Evolutionary conservation across 2,329 filamentous ascomycete species (phyloP).

Genomic region (Trichoderma sp.): DNA sequence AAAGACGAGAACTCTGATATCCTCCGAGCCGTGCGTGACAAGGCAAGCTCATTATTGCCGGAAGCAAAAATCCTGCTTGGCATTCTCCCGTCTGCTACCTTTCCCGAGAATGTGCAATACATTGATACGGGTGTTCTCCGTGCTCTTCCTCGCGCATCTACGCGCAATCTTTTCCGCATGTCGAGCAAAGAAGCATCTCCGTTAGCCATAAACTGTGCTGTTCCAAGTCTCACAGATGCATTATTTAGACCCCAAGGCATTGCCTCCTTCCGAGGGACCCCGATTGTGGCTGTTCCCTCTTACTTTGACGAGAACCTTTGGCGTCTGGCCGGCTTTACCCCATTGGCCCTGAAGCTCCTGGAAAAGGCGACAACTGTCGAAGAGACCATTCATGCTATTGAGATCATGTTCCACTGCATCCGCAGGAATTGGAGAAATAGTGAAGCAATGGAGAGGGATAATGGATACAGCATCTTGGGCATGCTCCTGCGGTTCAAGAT

Average conservation of each 20-base stretch:
- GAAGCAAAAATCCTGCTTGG: slow-evolving; percentile 82
- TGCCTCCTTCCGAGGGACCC: slow-evolving; percentile 78
- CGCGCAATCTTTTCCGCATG: slow-evolving; percentile 55
- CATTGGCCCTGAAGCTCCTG: slow-evolving; percentile 80
- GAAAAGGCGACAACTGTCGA: slow-evolving; percentile 72
- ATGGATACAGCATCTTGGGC: slow-evolving; percentile 86
- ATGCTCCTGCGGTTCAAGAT: slow-evolving; percentile 83
- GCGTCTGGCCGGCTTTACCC: slow-evolving; percentile 88
- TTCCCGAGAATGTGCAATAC: slow-evolving; percentile 78
- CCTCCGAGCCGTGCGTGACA: slow-evolving; percentile 80
- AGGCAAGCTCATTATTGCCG: slow-evolving; percentile 77
- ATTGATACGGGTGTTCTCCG: slow-evolving; percentile 76
- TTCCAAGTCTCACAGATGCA: slow-evolving; percentile 86
- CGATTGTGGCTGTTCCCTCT: slow-evolving; percentile 77
- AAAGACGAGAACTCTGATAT: slow-evolving; percentile 93
- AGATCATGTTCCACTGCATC: slow-evolving; percentile 83
- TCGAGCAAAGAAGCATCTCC: slow-evolving; percentile 61
- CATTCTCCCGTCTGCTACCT: slow-evolving; percentile 75
- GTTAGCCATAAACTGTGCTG: slow-evolving; percentile 83
- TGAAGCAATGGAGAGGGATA: slow-evolving; percentile 95
- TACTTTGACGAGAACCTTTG: slow-evolving; percentile 90
- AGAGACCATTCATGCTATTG: slow-evolving; percentile 72
- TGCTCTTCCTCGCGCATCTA: slow-evolving; percentile 71
- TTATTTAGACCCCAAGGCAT: slow-evolving; percentile 79
- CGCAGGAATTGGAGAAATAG: slow-evolving; percentile 95